Evolutionary conservation across 1,284 basidiomycete species (phyloP), one percentile per base, ranked within the genome.

Genomic region (Ustilago sp.): DNA sequence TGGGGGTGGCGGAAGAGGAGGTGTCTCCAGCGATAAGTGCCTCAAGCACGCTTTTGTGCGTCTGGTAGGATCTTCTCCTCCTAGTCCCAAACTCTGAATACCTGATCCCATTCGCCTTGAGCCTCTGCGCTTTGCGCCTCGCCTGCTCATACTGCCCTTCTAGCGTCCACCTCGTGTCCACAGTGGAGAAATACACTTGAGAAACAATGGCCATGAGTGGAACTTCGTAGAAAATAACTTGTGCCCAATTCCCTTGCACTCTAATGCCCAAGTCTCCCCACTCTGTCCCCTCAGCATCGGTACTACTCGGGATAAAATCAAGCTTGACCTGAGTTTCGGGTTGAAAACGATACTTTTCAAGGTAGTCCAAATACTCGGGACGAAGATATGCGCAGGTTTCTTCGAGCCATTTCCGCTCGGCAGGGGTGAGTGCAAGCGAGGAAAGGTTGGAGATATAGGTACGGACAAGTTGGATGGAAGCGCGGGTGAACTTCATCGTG

Each of bases 11-110:
- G 11, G 61, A 57, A 5, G 59, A 28, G 35, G 59, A 45, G 5
- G 43, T n/a, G 41, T 77, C 87, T 6, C 92, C 94, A 15, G 89
- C 88, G 39, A 92, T 85, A 50, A 99, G 88, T 0, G 90, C 90
- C 55, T 89, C 85, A 35, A 99, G 87, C 28, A 98, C 92, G 43
- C 92, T 86, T 78, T 94, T 92, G 71, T 99, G 97, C 0, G 91
- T 89, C 13, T 89, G 86, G 80, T 91, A 94, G 5, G 93, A 94
- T 47, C 97, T 89, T 72, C 97, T 88, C 45, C 97, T 89, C 13
- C 96, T 89, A 1, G 95, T 96, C 2, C 97, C 97, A 75, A 98
- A 98, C 83, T 99, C 97, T 82, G 92, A 94, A 83, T 97, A 92
- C 2, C 88, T 84, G 77, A 95, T 92, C 4, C 91, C 92, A 0